Evolutionary conservation across 352 stramenopile genomes (phyloP).

Genomic region (Phytophthora quininea): DNA sequence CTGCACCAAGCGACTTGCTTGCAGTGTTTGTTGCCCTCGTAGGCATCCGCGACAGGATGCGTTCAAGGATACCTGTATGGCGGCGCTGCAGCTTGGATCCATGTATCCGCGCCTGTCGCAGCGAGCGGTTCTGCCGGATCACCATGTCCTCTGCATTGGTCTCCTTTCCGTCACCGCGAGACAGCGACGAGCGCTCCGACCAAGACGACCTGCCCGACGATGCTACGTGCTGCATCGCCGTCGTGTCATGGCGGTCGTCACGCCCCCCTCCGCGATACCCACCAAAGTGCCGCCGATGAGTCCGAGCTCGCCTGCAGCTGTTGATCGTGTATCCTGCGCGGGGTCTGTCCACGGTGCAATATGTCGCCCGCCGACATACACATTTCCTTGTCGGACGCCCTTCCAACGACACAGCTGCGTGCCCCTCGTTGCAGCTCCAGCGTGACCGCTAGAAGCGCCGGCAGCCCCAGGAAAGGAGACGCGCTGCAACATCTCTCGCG

Average conservation of each 20-base stretch:
- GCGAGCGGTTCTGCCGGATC: neutral
- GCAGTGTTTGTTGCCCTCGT: neutral
- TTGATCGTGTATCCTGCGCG: neutral
- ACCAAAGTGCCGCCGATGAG: neutral
- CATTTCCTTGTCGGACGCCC: neutral
- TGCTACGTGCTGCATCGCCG: neutral
- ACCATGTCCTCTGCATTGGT: constrained; percentile 3
- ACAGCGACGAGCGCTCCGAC: neutral
- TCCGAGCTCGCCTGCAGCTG: neutral
- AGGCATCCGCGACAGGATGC: constrained; percentile 13
- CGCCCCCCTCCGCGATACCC: neutral
- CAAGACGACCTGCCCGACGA: neutral
- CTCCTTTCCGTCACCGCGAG: neutral
- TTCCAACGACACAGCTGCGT: neutral
- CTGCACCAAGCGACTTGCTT: neutral
- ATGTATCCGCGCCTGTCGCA: constrained; percentile 26
- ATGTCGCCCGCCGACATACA: constrained; percentile 3
- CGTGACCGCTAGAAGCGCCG: neutral
- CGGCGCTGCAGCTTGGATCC: constrained; percentile 14
- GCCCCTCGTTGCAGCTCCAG: neutral
- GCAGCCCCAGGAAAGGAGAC: neutral
- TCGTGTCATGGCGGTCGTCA: neutral
- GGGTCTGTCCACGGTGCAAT: constrained; percentile 2
- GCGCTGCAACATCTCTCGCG: neutral
- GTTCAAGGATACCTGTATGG: constrained; percentile 29